Percentiles rank a stretch among this genome's conserved stretches.
These are phyloP conservation scores for Graphiopsis chlorocephala DNA, from an alignment of 2,329 filamentous ascomycete genomes.

Conservation along the genomic window DNA sequence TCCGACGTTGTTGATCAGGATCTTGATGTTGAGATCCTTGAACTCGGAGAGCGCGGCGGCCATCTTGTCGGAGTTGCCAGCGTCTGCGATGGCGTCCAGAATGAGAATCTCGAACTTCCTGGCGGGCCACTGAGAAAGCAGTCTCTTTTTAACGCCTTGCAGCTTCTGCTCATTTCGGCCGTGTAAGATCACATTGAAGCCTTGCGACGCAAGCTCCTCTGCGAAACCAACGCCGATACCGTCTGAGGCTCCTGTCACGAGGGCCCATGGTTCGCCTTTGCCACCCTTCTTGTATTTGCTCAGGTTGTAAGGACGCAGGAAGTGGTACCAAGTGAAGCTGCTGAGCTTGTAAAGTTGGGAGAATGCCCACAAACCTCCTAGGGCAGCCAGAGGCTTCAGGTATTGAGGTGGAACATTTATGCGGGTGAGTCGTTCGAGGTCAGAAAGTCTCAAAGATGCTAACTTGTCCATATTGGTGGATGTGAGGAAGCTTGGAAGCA, in stretches of 20 bases:
- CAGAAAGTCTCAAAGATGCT: background rate
- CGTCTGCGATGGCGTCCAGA: slow-evolving; percentile 40
- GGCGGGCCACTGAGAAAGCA: slow-evolving; percentile 41
- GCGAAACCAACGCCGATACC: slow-evolving; percentile 53
- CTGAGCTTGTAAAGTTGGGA: slow-evolving; percentile 23
- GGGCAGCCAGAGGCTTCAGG: slow-evolving; percentile 14
- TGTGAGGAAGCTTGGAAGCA: background rate
- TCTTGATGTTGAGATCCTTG: slow-evolving; percentile 43
- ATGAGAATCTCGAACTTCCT: slow-evolving; percentile 41
- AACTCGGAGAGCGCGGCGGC: slow-evolving; percentile 22
- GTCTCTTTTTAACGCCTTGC: slow-evolving; percentile 35
- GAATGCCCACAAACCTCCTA: slow-evolving; percentile 22
- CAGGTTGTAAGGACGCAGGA: slow-evolving; percentile 26
- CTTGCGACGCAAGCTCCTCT: slow-evolving; percentile 46
- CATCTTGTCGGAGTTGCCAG: slow-evolving; percentile 28
- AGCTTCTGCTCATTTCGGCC: slow-evolving; percentile 52
- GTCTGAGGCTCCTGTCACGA: slow-evolving; percentile 53
- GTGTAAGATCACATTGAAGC: slow-evolving; percentile 56
- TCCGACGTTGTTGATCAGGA: slow-evolving; percentile 57
- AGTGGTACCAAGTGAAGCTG: slow-evolving; percentile 26
- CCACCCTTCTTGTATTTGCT: slow-evolving; percentile 23
- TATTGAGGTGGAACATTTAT: background rate
- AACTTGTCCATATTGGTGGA: slow-evolving; percentile 1
- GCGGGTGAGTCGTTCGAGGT: background rate
- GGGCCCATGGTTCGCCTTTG: slow-evolving; percentile 37